phyloP scores from a whole-genome alignment of 768 basidiomycete genomes.

The Hemileccinum impolitum region DNA sequence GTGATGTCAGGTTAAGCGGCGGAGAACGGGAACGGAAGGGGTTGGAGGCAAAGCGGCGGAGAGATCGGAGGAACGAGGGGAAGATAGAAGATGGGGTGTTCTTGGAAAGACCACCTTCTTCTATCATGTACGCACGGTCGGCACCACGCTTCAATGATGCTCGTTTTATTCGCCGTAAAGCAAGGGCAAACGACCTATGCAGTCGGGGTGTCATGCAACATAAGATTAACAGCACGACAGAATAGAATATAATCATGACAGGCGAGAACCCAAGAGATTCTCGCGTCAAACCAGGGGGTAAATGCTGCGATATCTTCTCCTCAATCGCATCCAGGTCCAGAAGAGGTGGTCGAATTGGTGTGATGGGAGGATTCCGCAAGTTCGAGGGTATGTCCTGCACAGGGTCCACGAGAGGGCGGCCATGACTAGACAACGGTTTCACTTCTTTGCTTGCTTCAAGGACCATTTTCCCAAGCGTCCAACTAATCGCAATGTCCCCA shows the following conservation, averaged over 20 bases:
- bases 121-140: constrained; percentile 39
- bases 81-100: constrained; percentile 17
- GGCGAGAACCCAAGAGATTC: constrained; percentile 72
- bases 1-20: constrained; percentile 15
- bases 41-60: constrained; percentile 25
- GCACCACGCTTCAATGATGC: constrained; percentile 32
- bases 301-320: constrained; percentile 59
- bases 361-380: constrained; percentile 46
- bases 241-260: constrained; percentile 56
- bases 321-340: constrained; percentile 59
- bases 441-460: constrained; percentile 93
- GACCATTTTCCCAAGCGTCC: constrained; percentile 99
- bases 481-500: constrained; percentile 89
- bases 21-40: constrained; percentile 21
- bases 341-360: constrained; percentile 64
- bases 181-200: constrained; percentile 50
- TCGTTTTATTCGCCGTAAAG: constrained; percentile 44
- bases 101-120: constrained; percentile 37
- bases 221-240: constrained; percentile 41
- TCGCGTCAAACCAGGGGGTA: constrained; percentile 60
- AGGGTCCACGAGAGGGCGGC: constrained; percentile 67
- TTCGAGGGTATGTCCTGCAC: constrained; percentile 60
- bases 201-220: constrained; percentile 51
- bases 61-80: constrained; percentile 25
- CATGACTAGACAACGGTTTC: constrained; percentile 42